Percentiles rank a stretch among this genome's conserved stretches.
Evolutionary conservation across 2,329 filamentous ascomycete species (phyloP).

Genomic region (Apiospora pterosperma): DNA sequence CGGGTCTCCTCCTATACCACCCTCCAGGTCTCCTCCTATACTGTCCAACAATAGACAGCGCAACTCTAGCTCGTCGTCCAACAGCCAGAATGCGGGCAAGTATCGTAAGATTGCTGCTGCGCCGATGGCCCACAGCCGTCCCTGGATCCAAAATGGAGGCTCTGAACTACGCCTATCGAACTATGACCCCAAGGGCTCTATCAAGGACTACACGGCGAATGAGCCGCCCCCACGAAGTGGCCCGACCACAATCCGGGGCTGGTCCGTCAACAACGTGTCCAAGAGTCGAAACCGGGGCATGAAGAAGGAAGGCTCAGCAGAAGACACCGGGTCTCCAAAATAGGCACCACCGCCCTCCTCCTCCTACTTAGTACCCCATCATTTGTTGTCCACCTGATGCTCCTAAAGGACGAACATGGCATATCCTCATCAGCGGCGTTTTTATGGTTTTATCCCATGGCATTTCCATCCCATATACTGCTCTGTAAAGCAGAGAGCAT

Average conservation of each 20-base stretch:
- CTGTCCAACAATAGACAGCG: conserved; percentile 25
- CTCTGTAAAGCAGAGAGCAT: not conserved
- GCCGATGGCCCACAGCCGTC: conserved; percentile 48
- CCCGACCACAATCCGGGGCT: conserved; percentile 54
- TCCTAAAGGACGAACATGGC: not conserved
- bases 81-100: conserved; percentile 31
- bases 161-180: conserved; percentile 56
- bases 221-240: conserved; percentile 54
- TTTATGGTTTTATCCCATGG: not conserved
- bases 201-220: conserved; percentile 54
- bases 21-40: not conserved
- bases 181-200: conserved; percentile 51
- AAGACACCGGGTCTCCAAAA: conserved; percentile 13
- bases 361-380: not conserved
- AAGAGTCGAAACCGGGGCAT: conserved; percentile 22
- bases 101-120: conserved; percentile 59
- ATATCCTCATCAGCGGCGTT: not conserved
- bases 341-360: not conserved
- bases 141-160: conserved; percentile 40
- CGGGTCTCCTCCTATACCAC: not conserved
- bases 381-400: not conserved
- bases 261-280: conserved; percentile 44
- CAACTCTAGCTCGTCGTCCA: conserved; percentile 26
- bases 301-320: conserved; percentile 20
- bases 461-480: not conserved